A percentile compares a stretch with the other conserved stretches of the same genome.
phyloP scores from a whole-genome alignment of 805 yeast species.

The Cyberlindnera euphorbiae region DNA sequence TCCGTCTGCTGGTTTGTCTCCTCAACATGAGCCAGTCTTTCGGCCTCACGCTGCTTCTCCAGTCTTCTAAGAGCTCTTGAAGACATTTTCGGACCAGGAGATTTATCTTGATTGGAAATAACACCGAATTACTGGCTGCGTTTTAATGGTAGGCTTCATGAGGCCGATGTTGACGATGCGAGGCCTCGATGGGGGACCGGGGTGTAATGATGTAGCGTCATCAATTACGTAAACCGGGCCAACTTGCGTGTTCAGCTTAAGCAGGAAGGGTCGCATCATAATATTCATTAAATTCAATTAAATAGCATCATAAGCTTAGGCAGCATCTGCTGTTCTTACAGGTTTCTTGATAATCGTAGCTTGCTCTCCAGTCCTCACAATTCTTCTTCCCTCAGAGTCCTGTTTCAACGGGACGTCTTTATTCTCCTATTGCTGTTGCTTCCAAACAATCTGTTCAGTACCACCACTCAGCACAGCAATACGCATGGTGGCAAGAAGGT shows the following conservation, averaged over 20 bases:
- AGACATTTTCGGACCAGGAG: too few relatives aligned
- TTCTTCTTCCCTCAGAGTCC: slow-evolving; percentile 49
- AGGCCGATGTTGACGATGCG: too few relatives aligned
- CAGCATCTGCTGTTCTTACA: slow-evolving; percentile 57
- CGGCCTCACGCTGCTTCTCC: slow-evolving; percentile 30
- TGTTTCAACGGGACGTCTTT: slow-evolving; percentile 53
- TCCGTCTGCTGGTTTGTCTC: slow-evolving; percentile 4
- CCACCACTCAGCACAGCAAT: slow-evolving; percentile 82
- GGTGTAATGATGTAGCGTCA: too few relatives aligned
- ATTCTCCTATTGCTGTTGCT: slow-evolving; percentile 61
- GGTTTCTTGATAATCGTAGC: slow-evolving; percentile 42
- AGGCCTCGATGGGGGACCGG: too few relatives aligned
- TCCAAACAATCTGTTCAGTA: slow-evolving; percentile 79
- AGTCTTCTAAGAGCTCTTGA: slow-evolving; percentile 44
- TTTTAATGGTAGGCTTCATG: too few relatives aligned
- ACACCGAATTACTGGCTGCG: too few relatives aligned
- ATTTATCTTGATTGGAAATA: too few relatives aligned
- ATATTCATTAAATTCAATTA: too few relatives aligned
- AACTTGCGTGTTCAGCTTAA: too few relatives aligned
- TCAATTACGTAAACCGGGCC: too few relatives aligned
- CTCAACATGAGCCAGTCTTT: not conserved
- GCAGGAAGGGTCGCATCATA: too few relatives aligned
- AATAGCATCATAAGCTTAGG: too few relatives aligned
- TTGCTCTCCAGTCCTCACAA: slow-evolving; percentile 59
- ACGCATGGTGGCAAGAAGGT: slow-evolving; percentile 88